These are phyloP conservation scores for Aspergillus sp. DNA, from an alignment of 2,329 filamentous ascomycete species.

Conservation along the genomic window DNA sequence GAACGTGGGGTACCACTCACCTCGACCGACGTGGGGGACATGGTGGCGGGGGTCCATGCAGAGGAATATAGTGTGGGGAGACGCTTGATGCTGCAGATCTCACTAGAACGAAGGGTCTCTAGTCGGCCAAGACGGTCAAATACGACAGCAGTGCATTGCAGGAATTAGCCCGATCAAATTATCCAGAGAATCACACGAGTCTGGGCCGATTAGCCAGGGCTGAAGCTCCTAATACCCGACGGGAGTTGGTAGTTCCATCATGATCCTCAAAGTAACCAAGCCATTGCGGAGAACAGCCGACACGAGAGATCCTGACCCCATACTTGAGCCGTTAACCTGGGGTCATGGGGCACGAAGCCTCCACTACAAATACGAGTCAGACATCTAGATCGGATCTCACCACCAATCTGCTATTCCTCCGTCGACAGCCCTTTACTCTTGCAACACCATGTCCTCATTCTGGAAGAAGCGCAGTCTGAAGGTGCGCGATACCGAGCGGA, in stretches of 20 bases:
- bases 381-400: not conserved
- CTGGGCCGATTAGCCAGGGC: too few relatives aligned
- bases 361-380: not conserved
- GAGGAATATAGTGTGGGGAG: too few relatives aligned
- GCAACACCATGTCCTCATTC: not conserved
- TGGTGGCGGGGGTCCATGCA: too few relatives aligned
- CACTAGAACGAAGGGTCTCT: not conserved
- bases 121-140: not conserved
- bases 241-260: not conserved
- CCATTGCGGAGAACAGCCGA: not conserved
- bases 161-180: not conserved
- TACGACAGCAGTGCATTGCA: not conserved
- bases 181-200: not conserved
- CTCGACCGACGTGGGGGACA: too few relatives aligned
- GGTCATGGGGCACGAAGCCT: not conserved
- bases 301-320: not conserved
- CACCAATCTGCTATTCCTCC: not conserved
- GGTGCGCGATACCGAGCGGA: not conserved
- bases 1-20: too few relatives aligned
- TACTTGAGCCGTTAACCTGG: not conserved
- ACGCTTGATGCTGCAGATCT: too few relatives aligned
- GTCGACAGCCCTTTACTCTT: not conserved
- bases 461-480: not conserved
- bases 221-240: not conserved
- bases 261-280: too few relatives aligned